Evolutionary conservation across 192 early-diverging fungal genomes (phyloP), one percentile per base, ranked within the genome.

Genomic region (Dimargaris cristalligena): DNA sequence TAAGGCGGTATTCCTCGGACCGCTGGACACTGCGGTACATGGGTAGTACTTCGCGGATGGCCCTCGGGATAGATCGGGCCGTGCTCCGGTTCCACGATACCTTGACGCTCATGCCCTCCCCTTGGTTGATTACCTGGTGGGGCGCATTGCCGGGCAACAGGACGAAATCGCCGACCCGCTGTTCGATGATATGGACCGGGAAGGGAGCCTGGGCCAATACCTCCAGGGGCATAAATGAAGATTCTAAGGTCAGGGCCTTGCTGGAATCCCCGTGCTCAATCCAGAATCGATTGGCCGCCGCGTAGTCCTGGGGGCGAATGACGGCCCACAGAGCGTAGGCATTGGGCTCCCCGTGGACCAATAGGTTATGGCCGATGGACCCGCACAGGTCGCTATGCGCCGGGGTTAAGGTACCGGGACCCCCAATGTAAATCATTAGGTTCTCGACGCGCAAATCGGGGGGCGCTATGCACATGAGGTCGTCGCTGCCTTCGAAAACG

Each of bases 311-410:
- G 0, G 68, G 62, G 8, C 48, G 47, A 30, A 58, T 61, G 16
- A 70, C 20, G 41, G 63, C 62, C 68, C 68, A 70, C 38, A 70
- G 58, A 41, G 68, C 52, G 32, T 49, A 56, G 26, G 64, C 51
- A 45, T 46, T 46, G 3, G 44, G 52, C 4, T 56, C 50, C 22
- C 64, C 60, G 34, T 63, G 32, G 10, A 66, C 58, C 68, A 70
- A 66, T 31, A 70, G 28, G 62, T 70, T 70, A 18, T 70, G 68
- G 0, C 68, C 68, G 22, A 65, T 54, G 23, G 63, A 62, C 18
- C 64, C 64, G 30, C 68, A 70, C 50, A 70, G 30, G 34, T 70
- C 68, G 47, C 52, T 70, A 60, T 70, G 68, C 18, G 52, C 68
- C 0, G 68, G 68, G 22, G 68, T 70, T 3, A n/a, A n/a, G 13